These are phyloP conservation scores for Penicillium ochrochloron DNA, from an alignment of 495 filamentous ascomycete genomes.

Conservation along the genomic window DNA sequence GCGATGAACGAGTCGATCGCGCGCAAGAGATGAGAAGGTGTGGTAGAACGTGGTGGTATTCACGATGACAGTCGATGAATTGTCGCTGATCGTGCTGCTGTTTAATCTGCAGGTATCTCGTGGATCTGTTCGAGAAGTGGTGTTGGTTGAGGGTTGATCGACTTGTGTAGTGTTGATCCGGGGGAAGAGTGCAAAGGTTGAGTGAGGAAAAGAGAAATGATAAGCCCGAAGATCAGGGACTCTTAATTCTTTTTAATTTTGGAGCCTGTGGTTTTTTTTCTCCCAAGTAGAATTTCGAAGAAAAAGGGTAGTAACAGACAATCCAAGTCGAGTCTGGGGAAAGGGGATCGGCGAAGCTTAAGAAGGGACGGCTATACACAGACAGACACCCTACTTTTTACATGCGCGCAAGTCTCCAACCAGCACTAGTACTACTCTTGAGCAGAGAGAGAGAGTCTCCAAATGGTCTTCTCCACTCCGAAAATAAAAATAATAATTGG, in stretches of 20 bases:
- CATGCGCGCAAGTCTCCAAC: constrained; percentile 3
- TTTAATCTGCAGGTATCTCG: background rate
- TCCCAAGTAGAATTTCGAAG: constrained; percentile 30
- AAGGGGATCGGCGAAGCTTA: constrained; percentile 80
- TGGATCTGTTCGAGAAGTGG: constrained; percentile 4
- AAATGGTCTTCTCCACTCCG: background rate
- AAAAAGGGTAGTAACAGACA: constrained; percentile 28
- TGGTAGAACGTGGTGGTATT: background rate
- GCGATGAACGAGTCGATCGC: constrained; percentile 27
- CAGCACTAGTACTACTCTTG: background rate
- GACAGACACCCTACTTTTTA: too few species aligned
- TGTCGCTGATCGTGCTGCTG: background rate
- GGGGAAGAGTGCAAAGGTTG: constrained; percentile 21
- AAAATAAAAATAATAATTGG: constrained; percentile 11
- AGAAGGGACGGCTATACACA: constrained; percentile 51
- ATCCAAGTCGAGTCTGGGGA: constrained; percentile 41
- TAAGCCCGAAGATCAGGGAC: constrained; percentile 29
- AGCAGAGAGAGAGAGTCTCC: too few species aligned
- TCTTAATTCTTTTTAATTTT: constrained; percentile 27
- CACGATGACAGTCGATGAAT: background rate
- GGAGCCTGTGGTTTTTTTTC: constrained; percentile 15
- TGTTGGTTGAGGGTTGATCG: constrained; percentile 7
- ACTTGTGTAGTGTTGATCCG: constrained; percentile 18
- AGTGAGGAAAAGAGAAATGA: constrained; percentile 41
- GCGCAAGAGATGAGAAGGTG: background rate